phyloP scores from a whole-genome alignment of 345 rosid genomes.

The Pistacia atlantica region DNA sequence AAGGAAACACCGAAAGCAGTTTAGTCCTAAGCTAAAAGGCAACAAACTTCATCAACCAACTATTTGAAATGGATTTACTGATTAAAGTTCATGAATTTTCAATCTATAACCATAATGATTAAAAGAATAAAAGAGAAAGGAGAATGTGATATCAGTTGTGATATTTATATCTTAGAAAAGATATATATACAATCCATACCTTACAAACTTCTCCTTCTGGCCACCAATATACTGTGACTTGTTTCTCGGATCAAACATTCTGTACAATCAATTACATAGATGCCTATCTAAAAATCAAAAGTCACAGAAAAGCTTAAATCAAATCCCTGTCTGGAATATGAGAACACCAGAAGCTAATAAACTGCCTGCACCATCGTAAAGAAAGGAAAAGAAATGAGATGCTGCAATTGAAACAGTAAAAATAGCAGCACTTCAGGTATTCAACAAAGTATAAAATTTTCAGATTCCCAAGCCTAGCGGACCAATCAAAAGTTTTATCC shows the following conservation, averaged over 20 bases:
- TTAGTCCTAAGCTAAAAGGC: neutral
- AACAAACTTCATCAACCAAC: neutral
- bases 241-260: slow-evolving; percentile 66
- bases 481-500: neutral
- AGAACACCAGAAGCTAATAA: neutral
- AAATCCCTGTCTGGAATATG: neutral
- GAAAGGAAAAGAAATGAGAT: neutral
- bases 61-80: neutral
- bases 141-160: neutral
- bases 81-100: neutral
- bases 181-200: slow-evolving; percentile 36
- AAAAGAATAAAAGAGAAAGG: neutral
- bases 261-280: slow-evolving; percentile 30
- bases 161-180: neutral
- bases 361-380: neutral
- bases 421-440: neutral
- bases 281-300: slow-evolving; percentile 9
- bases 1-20: neutral
- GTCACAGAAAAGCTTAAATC: neutral
- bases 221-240: slow-evolving; percentile 82
- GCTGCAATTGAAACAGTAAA: neutral
- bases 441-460: neutral
- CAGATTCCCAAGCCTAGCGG: neutral
- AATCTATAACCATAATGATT: neutral
- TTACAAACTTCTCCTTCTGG: slow-evolving; percentile 73